Evolutionary conservation across 495 filamentous ascomycete genomes (phyloP).

Genomic region (Ramalina intermedia): DNA sequence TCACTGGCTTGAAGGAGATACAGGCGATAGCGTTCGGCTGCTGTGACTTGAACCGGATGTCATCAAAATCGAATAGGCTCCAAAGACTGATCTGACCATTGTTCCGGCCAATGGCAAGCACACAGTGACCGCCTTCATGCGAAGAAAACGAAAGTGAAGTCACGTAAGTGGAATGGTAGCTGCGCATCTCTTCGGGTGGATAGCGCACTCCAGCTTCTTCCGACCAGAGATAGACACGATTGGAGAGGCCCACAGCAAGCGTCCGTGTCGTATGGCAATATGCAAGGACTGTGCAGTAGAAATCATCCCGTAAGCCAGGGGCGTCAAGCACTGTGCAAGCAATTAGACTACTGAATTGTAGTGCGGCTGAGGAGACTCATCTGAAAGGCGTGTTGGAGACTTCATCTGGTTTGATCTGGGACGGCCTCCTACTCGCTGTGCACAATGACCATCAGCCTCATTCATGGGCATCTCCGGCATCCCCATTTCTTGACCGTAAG

Average conservation of each 20-base stretch:
- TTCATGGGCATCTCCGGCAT: too few species aligned
- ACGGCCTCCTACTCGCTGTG: conserved; percentile 5
- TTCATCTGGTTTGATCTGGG: conserved; percentile 11
- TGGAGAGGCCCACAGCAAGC: conserved; percentile 74
- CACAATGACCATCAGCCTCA: not conserved
- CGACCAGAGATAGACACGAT: conserved; percentile 79
- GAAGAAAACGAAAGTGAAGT: conserved; percentile 87
- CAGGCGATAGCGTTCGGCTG: conserved; percentile 63
- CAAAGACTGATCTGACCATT: conserved; percentile 50
- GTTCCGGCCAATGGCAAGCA: conserved; percentile 73
- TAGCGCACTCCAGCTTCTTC: conserved; percentile 44
- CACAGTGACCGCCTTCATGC: conserved; percentile 53
- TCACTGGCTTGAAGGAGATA: conserved; percentile 49
- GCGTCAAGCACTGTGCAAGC: conserved; percentile 61
- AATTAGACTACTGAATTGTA: not conserved
- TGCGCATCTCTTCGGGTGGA: conserved; percentile 23
- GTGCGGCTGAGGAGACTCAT: conserved; percentile 27
- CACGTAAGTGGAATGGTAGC: conserved; percentile 40
- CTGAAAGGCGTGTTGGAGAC: conserved; percentile 66
- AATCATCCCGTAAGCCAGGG: conserved; percentile 78
- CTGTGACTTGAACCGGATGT: conserved; percentile 57
- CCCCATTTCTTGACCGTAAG: too few species aligned
- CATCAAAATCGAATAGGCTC: conserved; percentile 38
- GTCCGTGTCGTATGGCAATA: conserved; percentile 61
- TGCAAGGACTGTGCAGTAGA: conserved; percentile 83